phyloP scores from a whole-genome alignment of 2,329 filamentous ascomycete species.

The Fusarium bulbicola region DNA sequence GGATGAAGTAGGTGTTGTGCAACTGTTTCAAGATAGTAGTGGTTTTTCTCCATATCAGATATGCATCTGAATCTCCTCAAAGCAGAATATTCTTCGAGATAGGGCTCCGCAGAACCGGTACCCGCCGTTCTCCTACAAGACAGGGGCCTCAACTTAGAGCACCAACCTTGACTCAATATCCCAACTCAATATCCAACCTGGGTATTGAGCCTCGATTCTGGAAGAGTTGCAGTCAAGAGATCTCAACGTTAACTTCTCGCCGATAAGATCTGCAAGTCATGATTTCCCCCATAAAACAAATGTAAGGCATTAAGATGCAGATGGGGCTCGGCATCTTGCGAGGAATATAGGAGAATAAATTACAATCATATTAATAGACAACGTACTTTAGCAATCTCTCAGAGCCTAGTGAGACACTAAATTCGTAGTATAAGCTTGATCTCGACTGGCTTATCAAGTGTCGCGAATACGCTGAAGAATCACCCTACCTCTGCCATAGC shows the following conservation, averaged over 20 bases:
- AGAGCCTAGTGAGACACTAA: not conserved
- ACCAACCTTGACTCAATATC: not conserved
- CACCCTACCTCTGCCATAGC: not conserved
- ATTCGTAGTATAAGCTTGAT: not conserved
- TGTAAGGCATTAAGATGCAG: not conserved
- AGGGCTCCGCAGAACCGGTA: not conserved
- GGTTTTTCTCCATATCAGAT: not conserved
- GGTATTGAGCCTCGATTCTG: not conserved
- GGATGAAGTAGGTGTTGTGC: constrained; percentile 6
- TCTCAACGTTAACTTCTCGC: not conserved
- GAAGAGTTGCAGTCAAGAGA: not conserved
- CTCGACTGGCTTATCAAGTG: not conserved
- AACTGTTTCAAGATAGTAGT: not conserved
- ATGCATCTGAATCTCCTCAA: not conserved
- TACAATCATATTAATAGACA: not conserved
- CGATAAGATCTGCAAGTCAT: not conserved
- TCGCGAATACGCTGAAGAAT: not conserved
- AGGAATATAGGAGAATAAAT: not conserved
- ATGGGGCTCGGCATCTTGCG: not conserved
- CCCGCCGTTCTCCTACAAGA: not conserved
- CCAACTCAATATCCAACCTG: not conserved
- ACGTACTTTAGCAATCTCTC: not conserved
- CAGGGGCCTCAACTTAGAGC: not conserved
- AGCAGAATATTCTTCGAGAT: not conserved
- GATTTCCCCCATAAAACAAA: not conserved